Conservation (phyloP, 2,329 filamentous ascomycete species). For the Xylariales sp. region DNA sequence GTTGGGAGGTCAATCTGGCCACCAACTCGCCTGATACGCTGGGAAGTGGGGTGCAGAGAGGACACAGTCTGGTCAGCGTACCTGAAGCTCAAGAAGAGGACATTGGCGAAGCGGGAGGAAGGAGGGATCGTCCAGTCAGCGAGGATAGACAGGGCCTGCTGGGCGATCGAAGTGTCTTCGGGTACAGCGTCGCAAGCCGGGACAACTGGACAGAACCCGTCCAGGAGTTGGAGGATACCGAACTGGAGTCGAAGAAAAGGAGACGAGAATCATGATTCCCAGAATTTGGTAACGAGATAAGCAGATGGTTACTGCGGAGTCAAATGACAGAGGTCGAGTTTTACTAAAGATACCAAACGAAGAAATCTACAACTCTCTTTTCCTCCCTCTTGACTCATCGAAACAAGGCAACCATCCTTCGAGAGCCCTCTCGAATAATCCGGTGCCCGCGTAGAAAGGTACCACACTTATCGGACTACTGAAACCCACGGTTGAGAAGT, state of each 20-base stretch:
- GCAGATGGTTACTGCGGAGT: no score
- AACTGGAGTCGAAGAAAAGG: constrained; percentile 1
- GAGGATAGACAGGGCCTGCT: constrained; percentile 4
- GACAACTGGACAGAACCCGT: neutral
- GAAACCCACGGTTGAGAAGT: no score
- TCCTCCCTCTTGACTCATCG: no score
- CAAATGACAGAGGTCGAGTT: no score
- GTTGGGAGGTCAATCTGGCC: constrained; percentile 20
- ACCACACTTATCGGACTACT: no score
- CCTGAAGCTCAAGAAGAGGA: constrained; percentile 24
- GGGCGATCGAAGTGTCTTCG: neutral
- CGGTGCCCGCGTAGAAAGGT: no score
- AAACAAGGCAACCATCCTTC: no score
- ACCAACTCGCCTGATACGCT: constrained; percentile 3
- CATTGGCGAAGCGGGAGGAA: neutral
- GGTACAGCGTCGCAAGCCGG: neutral
- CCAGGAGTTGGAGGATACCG: constrained; percentile 1
- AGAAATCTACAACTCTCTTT: no score
- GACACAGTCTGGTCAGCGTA: constrained; percentile 24
- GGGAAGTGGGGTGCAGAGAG: constrained; percentile 8
- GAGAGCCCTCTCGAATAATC: no score
- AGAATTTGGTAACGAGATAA: no score
- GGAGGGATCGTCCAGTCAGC: constrained; percentile 1
- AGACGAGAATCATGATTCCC: constrained; percentile 6
- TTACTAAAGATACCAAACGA: no score